phyloP scores from a whole-genome alignment of 106 monocot genomes.

The Ottelia alismoides region DNA sequence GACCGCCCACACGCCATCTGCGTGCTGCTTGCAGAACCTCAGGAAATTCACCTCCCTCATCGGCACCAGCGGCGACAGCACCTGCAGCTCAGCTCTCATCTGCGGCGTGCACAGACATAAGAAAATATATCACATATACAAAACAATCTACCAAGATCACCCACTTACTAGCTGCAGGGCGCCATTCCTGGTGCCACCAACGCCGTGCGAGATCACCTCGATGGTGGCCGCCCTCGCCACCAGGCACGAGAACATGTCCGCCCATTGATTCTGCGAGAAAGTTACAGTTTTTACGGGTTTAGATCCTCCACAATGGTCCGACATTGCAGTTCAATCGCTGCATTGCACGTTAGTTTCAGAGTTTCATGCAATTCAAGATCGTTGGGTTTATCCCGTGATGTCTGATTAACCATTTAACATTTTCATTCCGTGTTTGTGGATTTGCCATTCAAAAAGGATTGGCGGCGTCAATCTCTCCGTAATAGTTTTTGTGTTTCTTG shows the following conservation, averaged over 20 bases:
- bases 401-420: too few relatives aligned
- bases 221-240: slow-evolving; percentile 43
- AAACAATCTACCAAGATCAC: too few relatives aligned
- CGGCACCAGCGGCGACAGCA: slow-evolving; percentile 80
- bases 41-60: slow-evolving; percentile 67
- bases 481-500: too few relatives aligned
- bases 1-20: slow-evolving; percentile 69
- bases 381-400: too few relatives aligned
- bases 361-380: too few relatives aligned
- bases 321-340: too few relatives aligned
- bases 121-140: not conserved
- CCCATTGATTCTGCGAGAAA: slow-evolving; percentile 71
- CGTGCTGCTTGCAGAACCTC: slow-evolving; percentile 82
- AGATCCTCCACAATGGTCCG: not conserved
- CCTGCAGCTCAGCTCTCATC: slow-evolving; percentile 93
- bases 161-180: slow-evolving; percentile 68
- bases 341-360: too few relatives aligned
- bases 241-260: slow-evolving; percentile 80
- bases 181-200: slow-evolving; percentile 63
- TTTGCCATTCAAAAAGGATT: too few relatives aligned
- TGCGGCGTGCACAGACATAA: slow-evolving; percentile 1
- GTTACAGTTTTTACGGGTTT: not conserved
- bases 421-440: too few relatives aligned
- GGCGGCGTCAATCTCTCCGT: too few relatives aligned
- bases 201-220: slow-evolving; percentile 55